Conservation (phyloP, 331 rosid species). For the Pyracantha coccinea region DNA sequence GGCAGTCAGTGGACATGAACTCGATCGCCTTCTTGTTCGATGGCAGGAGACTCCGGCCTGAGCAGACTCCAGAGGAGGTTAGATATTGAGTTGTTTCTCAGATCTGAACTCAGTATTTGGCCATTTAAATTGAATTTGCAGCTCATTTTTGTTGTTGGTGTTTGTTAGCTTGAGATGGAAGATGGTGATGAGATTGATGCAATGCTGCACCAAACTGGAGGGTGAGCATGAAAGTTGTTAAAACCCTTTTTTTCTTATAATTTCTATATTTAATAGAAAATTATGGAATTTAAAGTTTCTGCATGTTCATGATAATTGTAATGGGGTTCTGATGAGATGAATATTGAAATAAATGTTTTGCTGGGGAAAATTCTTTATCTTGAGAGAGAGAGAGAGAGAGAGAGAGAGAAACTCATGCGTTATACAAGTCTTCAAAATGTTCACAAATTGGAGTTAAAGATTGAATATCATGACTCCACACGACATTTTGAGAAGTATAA, state of each 20-base stretch:
- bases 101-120: neutral
- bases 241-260: neutral
- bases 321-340: neutral
- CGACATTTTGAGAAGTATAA: neutral
- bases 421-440: neutral
- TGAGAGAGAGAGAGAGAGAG: neutral
- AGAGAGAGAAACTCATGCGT: neutral
- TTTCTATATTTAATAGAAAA: too few species aligned
- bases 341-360: neutral
- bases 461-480: neutral
- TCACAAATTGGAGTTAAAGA: neutral
- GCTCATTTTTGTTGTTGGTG: neutral
- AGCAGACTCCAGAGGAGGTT: slow-evolving; percentile 71
- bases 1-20: slow-evolving; percentile 46
- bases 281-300: neutral
- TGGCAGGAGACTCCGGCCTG: slow-evolving; percentile 51
- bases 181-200: slow-evolving; percentile 75
- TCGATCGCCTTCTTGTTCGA: slow-evolving; percentile 63
- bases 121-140: neutral
- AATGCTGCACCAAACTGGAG: slow-evolving; percentile 63
- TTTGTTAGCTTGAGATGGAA: slow-evolving; percentile 54
- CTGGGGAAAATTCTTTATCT: neutral
- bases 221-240: slow-evolving; percentile 1
- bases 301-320: neutral
- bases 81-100: neutral